Base-by-base conservation (phyloP, 495 filamentous ascomycete species). In the Aspergillus nanangensis region DNA sequence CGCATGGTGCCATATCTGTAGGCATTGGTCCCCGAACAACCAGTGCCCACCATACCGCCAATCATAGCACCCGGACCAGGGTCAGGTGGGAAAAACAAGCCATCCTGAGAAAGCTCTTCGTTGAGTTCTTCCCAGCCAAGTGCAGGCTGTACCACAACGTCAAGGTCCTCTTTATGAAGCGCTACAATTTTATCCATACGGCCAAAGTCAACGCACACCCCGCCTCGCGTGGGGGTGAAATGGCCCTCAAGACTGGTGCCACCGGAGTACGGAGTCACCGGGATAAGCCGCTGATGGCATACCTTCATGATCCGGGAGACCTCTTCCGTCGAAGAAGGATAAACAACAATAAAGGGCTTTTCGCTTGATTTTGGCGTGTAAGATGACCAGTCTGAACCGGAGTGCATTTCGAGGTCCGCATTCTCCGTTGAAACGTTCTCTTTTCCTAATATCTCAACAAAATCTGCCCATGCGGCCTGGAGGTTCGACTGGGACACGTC, bases 391-490 rank as follows among this genome's bases (percentile, higher is more conserved):
- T 92, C 87, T 8, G 87, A 92, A 8, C 84, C 86, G 1, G 91
- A 75, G 62, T 96, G 93, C 9, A 73, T 69, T 8, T 76, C 65
- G 31, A 91, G 63, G 47, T 95, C 87, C 9, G 66, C 70, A 7
- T 74, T 70, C 32, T 78, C 50, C 0, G 92, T 95, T 35, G 85
- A 90, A 27, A 98, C 86, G 63, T 96, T 82, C 22, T 90, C 86
- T 46, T 79, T 71, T 40, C 94, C 93, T 8, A 97, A 77, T 15
- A 98, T 85, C 21, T 78, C 76, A 32, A 83, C 81, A 57, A 97
- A 91, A 62, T 98, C 93, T 4, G 84, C 72, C 93, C 94, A 98
- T 3, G 92, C 88, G 8, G 94, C 89, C 69, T 97, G 84, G 31
- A 97, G 78, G 56, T 91, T 93, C 14, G 79, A 72, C 40, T 76